phyloP scores from a whole-genome alignment of 2,329 filamentous ascomycete genomes.

The Huntiella omanensis region DNA sequence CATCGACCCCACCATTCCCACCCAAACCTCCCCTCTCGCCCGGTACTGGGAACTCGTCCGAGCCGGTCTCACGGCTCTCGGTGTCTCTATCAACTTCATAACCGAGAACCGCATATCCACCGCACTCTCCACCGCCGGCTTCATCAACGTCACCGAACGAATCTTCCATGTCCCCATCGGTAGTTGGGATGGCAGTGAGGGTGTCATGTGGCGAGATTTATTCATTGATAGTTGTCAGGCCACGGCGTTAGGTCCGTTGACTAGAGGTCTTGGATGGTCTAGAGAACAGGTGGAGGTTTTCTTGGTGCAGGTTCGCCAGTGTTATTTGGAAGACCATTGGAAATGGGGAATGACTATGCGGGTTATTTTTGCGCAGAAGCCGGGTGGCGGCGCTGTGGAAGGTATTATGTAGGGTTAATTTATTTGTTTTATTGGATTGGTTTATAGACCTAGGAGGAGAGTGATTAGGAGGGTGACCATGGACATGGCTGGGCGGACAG shows the following conservation, averaged over 20 bases:
- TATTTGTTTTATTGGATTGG: no score
- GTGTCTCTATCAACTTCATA: conserved; percentile 28
- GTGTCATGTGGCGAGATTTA: conserved; percentile 31
- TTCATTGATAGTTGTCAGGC: conserved; percentile 31
- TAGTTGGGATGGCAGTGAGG: conserved; percentile 34
- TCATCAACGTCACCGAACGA: conserved; percentile 30
- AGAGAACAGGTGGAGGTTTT: conserved; percentile 29
- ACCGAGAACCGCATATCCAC: conserved; percentile 23
- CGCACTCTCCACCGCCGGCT: conserved; percentile 31
- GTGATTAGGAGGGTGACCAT: no score
- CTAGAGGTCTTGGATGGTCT: conserved; percentile 28
- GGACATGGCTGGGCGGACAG: no score
- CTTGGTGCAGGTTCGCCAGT: conserved; percentile 27
- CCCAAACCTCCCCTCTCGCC: conserved; percentile 24
- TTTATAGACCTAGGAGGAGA: no score
- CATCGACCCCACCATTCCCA: conserved; percentile 21
- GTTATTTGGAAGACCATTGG: conserved; percentile 26
- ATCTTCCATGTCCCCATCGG: conserved; percentile 34
- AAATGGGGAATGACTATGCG: conserved; percentile 37
- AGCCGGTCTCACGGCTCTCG: conserved; percentile 24
- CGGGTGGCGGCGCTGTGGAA: conserved; percentile 13
- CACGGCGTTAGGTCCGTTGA: conserved; percentile 33
- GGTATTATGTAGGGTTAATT: no score
- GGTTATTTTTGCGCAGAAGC: conserved; percentile 35
- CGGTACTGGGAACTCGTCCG: conserved; percentile 29